phyloP scores from a whole-genome alignment of 2,329 filamentous ascomycete genomes.

The Talaromyces atroroseus region DNA sequence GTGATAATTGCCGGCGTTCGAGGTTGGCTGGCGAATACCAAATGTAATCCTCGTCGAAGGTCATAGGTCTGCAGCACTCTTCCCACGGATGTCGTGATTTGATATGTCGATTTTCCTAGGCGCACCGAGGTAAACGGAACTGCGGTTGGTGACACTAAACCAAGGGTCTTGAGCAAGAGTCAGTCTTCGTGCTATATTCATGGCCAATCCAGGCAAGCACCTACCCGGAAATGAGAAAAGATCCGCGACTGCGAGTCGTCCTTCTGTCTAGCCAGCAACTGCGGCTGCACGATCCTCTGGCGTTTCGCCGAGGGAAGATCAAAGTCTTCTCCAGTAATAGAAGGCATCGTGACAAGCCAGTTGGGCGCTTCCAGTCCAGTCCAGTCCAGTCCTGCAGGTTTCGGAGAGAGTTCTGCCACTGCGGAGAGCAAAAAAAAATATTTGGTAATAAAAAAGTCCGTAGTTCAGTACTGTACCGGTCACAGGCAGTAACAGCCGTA shows the following conservation, averaged over 20 bases:
- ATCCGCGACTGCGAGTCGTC: slow-evolving; percentile 62
- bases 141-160: slow-evolving; percentile 81
- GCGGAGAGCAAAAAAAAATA: slow-evolving; percentile 2
- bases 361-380: background rate
- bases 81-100: slow-evolving; percentile 93
- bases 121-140: slow-evolving; percentile 88
- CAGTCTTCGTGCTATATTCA: background rate
- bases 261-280: slow-evolving; percentile 18
- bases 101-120: slow-evolving; percentile 89
- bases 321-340: slow-evolving; percentile 45
- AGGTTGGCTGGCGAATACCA: slow-evolving; percentile 88
- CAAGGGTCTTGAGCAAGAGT: slow-evolving; percentile 63
- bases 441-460: slow-evolving; percentile 1
- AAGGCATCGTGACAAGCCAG: slow-evolving; percentile 40
- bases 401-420: background rate
- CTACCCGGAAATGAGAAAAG: slow-evolving; percentile 87
- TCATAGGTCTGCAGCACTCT: slow-evolving; percentile 93
- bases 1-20: slow-evolving; percentile 83
- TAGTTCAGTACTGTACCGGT: background rate
- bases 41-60: slow-evolving; percentile 77
- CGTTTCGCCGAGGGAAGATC: slow-evolving; percentile 68
- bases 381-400: background rate
- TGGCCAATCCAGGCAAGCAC: slow-evolving; percentile 22
- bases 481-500: background rate
- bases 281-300: slow-evolving; percentile 27